Evolutionary conservation across 805 yeast genomes (phyloP).

Genomic region (Phaffomyces opuntiae): DNA sequence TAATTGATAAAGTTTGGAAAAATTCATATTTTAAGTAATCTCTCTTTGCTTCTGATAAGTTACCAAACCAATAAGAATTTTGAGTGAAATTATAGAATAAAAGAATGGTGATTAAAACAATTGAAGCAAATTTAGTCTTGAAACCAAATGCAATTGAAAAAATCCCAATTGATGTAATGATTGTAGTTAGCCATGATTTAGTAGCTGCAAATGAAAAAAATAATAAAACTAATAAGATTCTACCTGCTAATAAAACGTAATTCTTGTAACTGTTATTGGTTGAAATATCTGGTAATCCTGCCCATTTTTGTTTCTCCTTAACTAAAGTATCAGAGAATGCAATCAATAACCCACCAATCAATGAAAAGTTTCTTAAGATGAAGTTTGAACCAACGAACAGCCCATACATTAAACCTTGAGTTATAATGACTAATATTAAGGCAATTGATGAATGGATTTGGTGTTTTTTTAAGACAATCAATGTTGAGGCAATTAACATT

Average conservation of each 20-base stretch:
- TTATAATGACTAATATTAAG: slow-evolving; percentile 60
- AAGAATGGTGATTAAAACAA: slow-evolving; percentile 57
- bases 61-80: slow-evolving; percentile 83
- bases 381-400: slow-evolving; percentile 73
- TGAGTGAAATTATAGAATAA: slow-evolving; percentile 68
- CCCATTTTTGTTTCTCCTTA: slow-evolving; percentile 54
- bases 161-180: slow-evolving; percentile 64
- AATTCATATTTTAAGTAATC: slow-evolving; percentile 89
- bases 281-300: slow-evolving; percentile 45
- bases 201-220: slow-evolving; percentile 81
- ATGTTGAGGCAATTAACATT: slow-evolving; percentile 69
- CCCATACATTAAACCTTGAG: slow-evolving; percentile 88
- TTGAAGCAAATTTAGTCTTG: slow-evolving; percentile 86
- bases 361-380: slow-evolving; percentile 80
- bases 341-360: slow-evolving; percentile 85
- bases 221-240: slow-evolving; percentile 76
- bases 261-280: slow-evolving; percentile 63
- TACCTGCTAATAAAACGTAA: slow-evolving; percentile 79
- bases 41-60: slow-evolving; percentile 60
- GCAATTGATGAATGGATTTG: slow-evolving; percentile 65
- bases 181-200: slow-evolving; percentile 60
- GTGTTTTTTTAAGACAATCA: slow-evolving; percentile 62
- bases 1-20: slow-evolving; percentile 89
- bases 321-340: slow-evolving; percentile 84
- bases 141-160: slow-evolving; percentile 82